A percentile compares a stretch with the other conserved stretches of the same genome.
Conservation (phyloP, 225 moss, liverwort and hornwort species). For the Sphagnum contortum region DNA sequence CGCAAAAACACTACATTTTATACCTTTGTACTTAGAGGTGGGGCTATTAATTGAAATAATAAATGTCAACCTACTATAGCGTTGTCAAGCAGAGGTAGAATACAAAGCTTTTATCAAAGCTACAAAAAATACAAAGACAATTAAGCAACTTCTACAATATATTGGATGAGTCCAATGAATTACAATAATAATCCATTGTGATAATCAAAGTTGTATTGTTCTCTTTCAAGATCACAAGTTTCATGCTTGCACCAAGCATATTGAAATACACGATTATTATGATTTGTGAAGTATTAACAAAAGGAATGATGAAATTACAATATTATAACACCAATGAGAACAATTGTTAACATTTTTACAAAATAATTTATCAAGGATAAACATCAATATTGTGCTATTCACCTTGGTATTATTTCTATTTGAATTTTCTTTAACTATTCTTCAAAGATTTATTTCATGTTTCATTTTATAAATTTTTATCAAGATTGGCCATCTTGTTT, state of each 20-base stretch:
- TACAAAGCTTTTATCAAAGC: neutral
- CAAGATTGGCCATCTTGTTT: too few relatives aligned
- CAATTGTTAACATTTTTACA: too few relatives aligned
- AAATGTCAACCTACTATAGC: constrained; percentile 2
- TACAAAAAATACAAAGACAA: neutral
- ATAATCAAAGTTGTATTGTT: neutral
- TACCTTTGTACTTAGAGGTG: neutral
- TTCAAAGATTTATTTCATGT: too few relatives aligned
- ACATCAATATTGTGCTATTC: too few relatives aligned
- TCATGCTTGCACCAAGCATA: constrained; percentile 3
- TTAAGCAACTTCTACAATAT: constrained; percentile 1
- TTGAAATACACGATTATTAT: constrained; percentile 1
- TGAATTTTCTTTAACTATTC: too few relatives aligned
- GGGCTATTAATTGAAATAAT: neutral
- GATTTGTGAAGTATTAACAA: neutral
- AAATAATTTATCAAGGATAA: too few relatives aligned
- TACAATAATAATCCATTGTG: neutral
- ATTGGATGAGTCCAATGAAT: neutral
- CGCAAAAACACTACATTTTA: neutral
- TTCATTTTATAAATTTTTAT: too few relatives aligned
- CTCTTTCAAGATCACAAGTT: neutral
- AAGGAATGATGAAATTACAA: too few relatives aligned
- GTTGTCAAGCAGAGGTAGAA: constrained; percentile 1
- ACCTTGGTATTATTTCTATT: too few relatives aligned
- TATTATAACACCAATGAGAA: too few relatives aligned